phyloP scores from a whole-genome alignment of 108 stramenopile species.

The Skeletonema menzelii region DNA sequence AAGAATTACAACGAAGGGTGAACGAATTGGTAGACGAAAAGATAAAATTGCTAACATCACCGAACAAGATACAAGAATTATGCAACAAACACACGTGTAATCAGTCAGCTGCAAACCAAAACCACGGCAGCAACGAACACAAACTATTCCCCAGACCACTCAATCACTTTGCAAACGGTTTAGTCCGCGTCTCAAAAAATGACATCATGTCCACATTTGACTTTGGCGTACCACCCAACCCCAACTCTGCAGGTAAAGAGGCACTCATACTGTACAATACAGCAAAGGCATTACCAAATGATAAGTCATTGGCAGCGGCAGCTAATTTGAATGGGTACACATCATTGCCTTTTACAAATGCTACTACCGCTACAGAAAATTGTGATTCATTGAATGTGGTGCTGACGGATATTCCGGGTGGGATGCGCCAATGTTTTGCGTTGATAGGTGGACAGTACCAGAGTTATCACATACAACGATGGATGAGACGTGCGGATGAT shows the following conservation, averaged over 20 bases:
- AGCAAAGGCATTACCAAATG: background rate
- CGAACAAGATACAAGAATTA: background rate
- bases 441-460: constrained; percentile 10
- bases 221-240: background rate
- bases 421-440: background rate
- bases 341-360: background rate
- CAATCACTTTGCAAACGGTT: background rate
- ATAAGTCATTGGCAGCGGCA: background rate
- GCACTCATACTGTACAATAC: background rate
- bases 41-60: background rate
- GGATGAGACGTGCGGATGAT: constrained; percentile 6
- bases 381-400: constrained; percentile 4
- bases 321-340: background rate
- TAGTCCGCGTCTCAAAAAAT: background rate
- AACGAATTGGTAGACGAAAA: background rate
- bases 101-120: background rate
- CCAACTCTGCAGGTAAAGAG: background rate
- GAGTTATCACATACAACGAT: constrained; percentile 19
- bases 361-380: background rate
- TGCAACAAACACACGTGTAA: background rate
- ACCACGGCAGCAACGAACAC: background rate
- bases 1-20: background rate
- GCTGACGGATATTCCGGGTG: background rate
- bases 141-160: background rate
- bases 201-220: background rate